phyloP scores from a whole-genome alignment of 2,329 filamentous ascomycete genomes.

The Exophiala spinifera region DNA sequence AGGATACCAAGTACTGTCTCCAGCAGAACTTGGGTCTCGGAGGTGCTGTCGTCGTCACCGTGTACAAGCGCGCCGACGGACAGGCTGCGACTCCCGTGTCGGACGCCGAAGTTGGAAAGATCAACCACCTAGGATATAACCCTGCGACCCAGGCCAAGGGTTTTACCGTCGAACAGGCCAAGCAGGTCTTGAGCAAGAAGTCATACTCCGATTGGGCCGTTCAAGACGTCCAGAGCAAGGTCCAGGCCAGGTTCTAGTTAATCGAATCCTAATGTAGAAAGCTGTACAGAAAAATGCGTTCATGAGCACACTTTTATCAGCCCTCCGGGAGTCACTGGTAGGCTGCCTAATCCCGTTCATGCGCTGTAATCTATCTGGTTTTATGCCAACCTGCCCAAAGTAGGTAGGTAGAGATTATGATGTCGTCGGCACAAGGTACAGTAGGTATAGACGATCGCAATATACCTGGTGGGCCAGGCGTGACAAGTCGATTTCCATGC shows the following conservation, averaged over 20 bases:
- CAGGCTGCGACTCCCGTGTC: constrained; percentile 59
- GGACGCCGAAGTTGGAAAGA: constrained; percentile 62
- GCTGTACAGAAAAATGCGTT: background rate
- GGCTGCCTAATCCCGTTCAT: no score
- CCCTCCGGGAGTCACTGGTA: no score
- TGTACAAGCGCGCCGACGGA: constrained; percentile 83
- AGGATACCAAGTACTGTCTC: constrained; percentile 67
- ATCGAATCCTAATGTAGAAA: background rate
- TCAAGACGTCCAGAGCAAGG: constrained; percentile 70
- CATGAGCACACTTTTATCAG: no score
- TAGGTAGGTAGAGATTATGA: no score
- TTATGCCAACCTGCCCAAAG: no score
- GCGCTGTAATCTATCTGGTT: no score
- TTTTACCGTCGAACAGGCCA: constrained; percentile 74
- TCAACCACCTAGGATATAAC: constrained; percentile 78
- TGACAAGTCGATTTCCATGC: no score
- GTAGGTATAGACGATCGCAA: no score
- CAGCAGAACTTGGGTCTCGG: constrained; percentile 94
- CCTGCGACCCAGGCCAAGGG: constrained; percentile 86
- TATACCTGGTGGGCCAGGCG: no score
- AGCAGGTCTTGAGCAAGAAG: constrained; percentile 67
- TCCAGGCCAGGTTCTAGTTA: constrained; percentile 62
- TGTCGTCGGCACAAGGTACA: no score
- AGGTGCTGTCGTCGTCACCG: constrained; percentile 83
- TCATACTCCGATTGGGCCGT: constrained; percentile 70